phyloP scores from a whole-genome alignment of 805 yeast species.

The Komagataella ulmi region DNA sequence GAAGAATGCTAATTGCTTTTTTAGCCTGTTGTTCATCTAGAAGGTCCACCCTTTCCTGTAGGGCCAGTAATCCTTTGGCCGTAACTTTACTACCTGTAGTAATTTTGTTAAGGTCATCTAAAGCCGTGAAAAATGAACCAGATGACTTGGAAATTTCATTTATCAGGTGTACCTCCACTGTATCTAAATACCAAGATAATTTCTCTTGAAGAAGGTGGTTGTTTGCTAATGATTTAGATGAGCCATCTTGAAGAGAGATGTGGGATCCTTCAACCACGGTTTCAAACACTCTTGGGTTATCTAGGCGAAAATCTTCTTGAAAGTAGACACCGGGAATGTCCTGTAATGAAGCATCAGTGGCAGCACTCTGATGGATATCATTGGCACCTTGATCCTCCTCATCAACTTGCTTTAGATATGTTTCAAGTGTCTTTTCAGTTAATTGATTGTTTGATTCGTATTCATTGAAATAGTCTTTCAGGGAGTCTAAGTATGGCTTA shows the following conservation, averaged over 20 bases:
- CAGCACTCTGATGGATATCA: neutral
- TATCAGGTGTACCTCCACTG: constrained; percentile 70
- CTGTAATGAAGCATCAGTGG: constrained; percentile 14
- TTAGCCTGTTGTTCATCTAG: constrained; percentile 37
- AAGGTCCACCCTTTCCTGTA: constrained; percentile 30
- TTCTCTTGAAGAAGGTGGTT: constrained; percentile 58
- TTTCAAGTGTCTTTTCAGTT: constrained; percentile 27
- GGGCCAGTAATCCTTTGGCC: constrained; percentile 27
- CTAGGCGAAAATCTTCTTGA: constrained; percentile 58
- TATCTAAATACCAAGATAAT: constrained; percentile 71
- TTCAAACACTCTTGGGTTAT: constrained; percentile 77
- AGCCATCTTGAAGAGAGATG: constrained; percentile 20
- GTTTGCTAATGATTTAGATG: constrained; percentile 27
- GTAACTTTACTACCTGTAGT: constrained; percentile 40
- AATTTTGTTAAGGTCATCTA: constrained; percentile 63
- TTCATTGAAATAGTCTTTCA: constrained; percentile 29
- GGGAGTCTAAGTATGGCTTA: constrained; percentile 26
- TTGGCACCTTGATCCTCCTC: constrained; percentile 10
- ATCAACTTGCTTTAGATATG: constrained; percentile 13
- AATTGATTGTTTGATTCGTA: constrained; percentile 28
- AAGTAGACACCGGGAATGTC: constrained; percentile 62
- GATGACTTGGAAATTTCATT: constrained; percentile 78
- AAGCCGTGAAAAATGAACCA: constrained; percentile 69
- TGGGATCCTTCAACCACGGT: constrained; percentile 53
- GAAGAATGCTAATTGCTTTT: constrained; percentile 35